phyloP scores from a whole-genome alignment of 2,329 filamentous ascomycete genomes.

The Aspergillus sp. region DNA sequence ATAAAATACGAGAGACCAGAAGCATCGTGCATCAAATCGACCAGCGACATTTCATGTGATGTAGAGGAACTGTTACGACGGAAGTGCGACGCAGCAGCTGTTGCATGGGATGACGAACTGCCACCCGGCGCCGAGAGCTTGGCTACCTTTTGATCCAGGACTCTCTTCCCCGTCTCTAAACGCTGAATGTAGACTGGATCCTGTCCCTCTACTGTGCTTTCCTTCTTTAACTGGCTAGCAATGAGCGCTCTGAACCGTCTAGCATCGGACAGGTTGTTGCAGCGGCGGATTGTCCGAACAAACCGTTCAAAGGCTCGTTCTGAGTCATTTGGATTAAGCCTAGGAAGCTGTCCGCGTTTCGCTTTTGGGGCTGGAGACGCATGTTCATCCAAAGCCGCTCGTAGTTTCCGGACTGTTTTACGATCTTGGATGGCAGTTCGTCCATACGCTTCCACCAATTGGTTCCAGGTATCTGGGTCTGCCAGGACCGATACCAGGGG shows the following conservation, averaged over 20 bases:
- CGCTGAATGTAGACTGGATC: conserved; percentile 84
- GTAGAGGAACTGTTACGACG: conserved; percentile 48
- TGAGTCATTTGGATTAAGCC: conserved; percentile 74
- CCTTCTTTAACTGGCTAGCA: conserved; percentile 82
- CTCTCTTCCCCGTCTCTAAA: conserved; percentile 82
- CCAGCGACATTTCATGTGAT: conserved; percentile 69
- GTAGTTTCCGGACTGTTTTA: conserved; percentile 86
- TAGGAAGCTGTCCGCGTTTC: conserved; percentile 67
- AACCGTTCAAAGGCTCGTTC: conserved; percentile 94
- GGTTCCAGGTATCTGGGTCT: conserved; percentile 97
- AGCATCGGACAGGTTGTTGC: conserved; percentile 88
- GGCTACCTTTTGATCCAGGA: conserved; percentile 84
- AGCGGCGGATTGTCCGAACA: conserved; percentile 80
- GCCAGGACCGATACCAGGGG: conserved; percentile 71
- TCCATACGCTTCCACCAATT: conserved; percentile 84
- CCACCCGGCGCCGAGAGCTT: conserved; percentile 67
- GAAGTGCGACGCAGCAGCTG: conserved; percentile 23
- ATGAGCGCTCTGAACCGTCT: conserved; percentile 89
- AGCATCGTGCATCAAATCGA: conserved; percentile 83
- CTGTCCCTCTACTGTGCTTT: conserved; percentile 70
- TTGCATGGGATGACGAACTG: conserved; percentile 27
- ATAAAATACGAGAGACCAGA: conserved; percentile 96
- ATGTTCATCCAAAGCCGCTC: conserved; percentile 90
- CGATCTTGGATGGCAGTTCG: conserved; percentile 87
- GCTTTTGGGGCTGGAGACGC: conserved; percentile 72